phyloP scores from a whole-genome alignment of 768 basidiomycete species.

The Leucosporidium creatinivorum region DNA sequence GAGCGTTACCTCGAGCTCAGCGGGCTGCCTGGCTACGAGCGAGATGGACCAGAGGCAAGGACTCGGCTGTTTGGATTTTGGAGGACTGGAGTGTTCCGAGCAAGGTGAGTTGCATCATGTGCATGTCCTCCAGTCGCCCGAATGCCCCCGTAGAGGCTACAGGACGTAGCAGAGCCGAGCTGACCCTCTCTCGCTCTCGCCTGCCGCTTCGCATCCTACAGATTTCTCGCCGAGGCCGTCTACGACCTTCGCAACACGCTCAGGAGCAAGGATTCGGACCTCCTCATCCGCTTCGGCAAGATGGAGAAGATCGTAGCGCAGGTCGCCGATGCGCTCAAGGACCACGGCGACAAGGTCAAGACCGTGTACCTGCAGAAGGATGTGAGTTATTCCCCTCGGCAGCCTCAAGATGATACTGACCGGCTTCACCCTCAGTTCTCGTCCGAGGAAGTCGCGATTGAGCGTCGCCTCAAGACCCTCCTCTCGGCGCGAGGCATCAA shows the following conservation, averaged over 20 bases:
- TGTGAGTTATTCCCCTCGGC: conserved; percentile 33
- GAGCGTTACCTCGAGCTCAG: conserved; percentile 44
- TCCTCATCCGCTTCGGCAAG: conserved; percentile 44
- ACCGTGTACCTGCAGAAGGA: conserved; percentile 43
- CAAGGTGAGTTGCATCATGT: conserved; percentile 15
- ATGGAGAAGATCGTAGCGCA: conserved; percentile 42
- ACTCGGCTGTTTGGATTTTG: conserved; percentile 35
- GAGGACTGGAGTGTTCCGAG: conserved; percentile 33
- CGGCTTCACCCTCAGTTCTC: conserved; percentile 14
- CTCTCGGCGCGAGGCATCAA: conserved; percentile 10
- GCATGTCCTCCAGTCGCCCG: conserved; percentile 31
- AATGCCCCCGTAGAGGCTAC: not conserved
- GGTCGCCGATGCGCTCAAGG: conserved; percentile 38
- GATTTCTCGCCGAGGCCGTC: conserved; percentile 40
- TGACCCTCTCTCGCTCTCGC: conserved; percentile 11
- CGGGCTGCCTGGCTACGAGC: conserved; percentile 37
- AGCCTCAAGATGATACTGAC: too few relatives aligned
- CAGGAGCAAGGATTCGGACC: conserved; percentile 28
- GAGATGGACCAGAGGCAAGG: conserved; percentile 36
- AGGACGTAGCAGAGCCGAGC: conserved; percentile 17
- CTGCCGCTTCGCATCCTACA: conserved; percentile 8
- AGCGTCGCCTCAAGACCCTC: conserved; percentile 5
- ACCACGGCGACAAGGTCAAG: conserved; percentile 38
- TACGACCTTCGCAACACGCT: conserved; percentile 29
- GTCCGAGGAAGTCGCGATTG: conserved; percentile 33